These are phyloP conservation scores for Russula griseocarnosa DNA, from an alignment of 768 basidiomycete species.

Conservation along the genomic window DNA sequence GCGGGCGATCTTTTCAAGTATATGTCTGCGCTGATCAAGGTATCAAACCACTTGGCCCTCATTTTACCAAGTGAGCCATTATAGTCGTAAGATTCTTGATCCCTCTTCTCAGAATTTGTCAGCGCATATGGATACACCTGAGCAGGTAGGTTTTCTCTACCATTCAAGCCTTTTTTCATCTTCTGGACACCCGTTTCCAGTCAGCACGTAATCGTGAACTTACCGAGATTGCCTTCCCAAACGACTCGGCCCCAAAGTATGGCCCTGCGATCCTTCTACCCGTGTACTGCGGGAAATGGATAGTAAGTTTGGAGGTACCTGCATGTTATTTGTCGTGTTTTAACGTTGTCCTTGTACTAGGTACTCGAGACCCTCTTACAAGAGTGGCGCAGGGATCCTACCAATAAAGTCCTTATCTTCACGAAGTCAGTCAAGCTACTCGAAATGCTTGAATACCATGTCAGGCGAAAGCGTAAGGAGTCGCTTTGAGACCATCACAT, in stretches of 20 bases:
- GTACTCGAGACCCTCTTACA: constrained; percentile 62
- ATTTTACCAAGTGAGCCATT: constrained; percentile 67
- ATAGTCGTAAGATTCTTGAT: background rate
- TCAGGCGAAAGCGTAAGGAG: constrained; percentile 50
- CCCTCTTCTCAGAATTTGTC: constrained; percentile 1
- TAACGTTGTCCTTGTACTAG: constrained; percentile 38
- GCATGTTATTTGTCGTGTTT: background rate
- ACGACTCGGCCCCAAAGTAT: constrained; percentile 52
- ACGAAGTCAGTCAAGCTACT: constrained; percentile 89
- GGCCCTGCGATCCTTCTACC: constrained; percentile 59
- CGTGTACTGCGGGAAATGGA: constrained; percentile 81
- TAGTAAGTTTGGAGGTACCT: constrained; percentile 42
- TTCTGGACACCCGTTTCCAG: constrained; percentile 28
- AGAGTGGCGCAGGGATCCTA: constrained; percentile 57
- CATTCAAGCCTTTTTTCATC: background rate
- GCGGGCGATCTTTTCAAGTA: constrained; percentile 63
- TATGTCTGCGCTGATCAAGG: constrained; percentile 77
- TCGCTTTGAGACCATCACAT: constrained; percentile 28
- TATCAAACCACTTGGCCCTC: constrained; percentile 84
- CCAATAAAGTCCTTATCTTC: constrained; percentile 90
- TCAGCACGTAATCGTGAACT: constrained; percentile 57
- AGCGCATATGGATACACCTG: constrained; percentile 66
- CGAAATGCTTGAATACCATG: constrained; percentile 77
- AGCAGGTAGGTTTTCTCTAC: constrained; percentile 48
- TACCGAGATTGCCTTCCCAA: constrained; percentile 60